Evolutionary conservation across 176 grass and related monocot species (phyloP), one percentile per base, ranked within the genome.

Genomic region (Aegilops speltoides): DNA sequence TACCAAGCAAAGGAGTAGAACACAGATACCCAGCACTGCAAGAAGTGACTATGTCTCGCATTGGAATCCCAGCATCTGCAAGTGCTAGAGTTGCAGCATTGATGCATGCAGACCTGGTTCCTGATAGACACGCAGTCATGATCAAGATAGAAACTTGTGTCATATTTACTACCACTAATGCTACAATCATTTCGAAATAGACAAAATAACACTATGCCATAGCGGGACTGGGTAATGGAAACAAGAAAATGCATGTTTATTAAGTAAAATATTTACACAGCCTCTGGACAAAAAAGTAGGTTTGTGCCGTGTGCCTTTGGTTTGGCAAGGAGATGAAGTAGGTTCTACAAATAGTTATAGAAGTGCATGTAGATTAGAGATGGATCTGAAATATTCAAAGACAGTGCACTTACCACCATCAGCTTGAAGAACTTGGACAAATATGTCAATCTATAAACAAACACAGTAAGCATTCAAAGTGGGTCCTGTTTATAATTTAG

Each of bases 381-480:
- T 54, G 2, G 50, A 54, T 54, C 38, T 34, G 23, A 72, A 91
- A 86, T 54, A 48, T 46, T 54, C 50, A 54, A 54, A 54, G 1
- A 54, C 2, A 67, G 34, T 46, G 40, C 4, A 29, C 76, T 72
- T 86, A 96, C 97, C 97, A 83, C 92, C 94, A 94, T 99, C 92
- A 91, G 94, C 94, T 93, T 99, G 94, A 89, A 99, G 94, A 89
- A 99, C 92, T 93, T 99, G 92, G 36, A 99, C 94, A 93, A 93
- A 96, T 87, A 99, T 96, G 78, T 98, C 93, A 82, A 98, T 98
- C 91, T 98, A 83, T 57, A 95, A 31, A 85, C 9, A 65, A 69
- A n/a, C 41, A 80, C 52, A 66, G 37, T 32, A 79, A 80, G 20
- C 8, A 80, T 80, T 52, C 83, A 40, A 37, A 74, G 31, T 59